Base-by-base conservation (phyloP, 1,139 yeast genomes). In the Suhomyces maxii region DNA sequence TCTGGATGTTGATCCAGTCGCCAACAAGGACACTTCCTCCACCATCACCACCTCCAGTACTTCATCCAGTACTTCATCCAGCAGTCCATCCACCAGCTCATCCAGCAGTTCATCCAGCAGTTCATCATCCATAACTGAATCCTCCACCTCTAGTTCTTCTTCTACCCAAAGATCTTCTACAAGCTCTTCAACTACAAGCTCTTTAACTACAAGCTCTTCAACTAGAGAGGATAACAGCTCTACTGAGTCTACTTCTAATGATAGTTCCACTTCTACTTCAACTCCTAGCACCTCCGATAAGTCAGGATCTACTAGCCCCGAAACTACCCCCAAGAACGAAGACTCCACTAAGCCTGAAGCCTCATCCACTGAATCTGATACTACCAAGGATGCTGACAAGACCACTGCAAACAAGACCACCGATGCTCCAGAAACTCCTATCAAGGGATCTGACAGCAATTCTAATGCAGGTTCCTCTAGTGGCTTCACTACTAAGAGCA, bases 1-100 rank as follows among this genome's bases (percentile, higher is more conserved):
- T 39, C 60, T 63, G 6, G 84, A 83, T 42, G 81, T 61, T 25
- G 12, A 18, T n/a, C 50, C 50, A 30, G 13, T 26, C 9, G 36
- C n/a, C 7, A 14, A 34, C n/a, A 39, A 37, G 42, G 33, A 11
- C 12, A 32, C 23, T 18, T 2, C 23, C 23, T 18, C 23, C 23
- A 3, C 23, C 23, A 2, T 6, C n/a, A 38, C 42, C 35, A 8
- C 41, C 26, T 13, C 51, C 13, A 18, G 37, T 12, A 36, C 47
- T 12, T 42, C 42, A 32, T 23, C 48, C 36, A 35, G 39, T 8
- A 37, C 46, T 34, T 44, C 23, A 30, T 39, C 23, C 23, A 18
- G 23, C 31, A 36, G 52, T 34, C 18, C 39, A 23, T 26, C 42
- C 28, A 26, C 46, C 8, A 11, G 41, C 12, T 39, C n/a, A n/a